Base-by-base conservation (phyloP, 768 basidiomycete species). In the Pleurotus cornucopiae region DNA sequence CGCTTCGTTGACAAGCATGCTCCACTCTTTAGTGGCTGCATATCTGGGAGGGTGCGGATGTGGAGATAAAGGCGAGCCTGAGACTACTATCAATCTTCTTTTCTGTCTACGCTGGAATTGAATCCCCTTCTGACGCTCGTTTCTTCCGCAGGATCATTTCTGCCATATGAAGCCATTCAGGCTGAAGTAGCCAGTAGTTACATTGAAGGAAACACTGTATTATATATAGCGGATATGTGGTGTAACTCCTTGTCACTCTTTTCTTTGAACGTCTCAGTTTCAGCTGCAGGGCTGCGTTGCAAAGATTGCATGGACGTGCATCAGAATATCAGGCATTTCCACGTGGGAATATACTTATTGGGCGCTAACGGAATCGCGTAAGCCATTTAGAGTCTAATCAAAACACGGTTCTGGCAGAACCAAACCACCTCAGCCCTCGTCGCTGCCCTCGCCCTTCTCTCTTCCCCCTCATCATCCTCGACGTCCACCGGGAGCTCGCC, bases 1-100 rank as follows among this genome's bases (percentile, higher is more conserved):
- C 57, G n/a, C 18, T 56, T 56, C 44, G 38, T 43, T 47, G 43
- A 45, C 61, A 60, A 62, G 61, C 61, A 58, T 62, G 60, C 62
- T 30, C 43, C 40, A 51, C 64, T 63, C 55, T 62, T 58, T 58
- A 58, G 61, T 63, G 9, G 30, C 11, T 34, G 30, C 30, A 34
- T 9, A 34, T 34, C 11, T 9, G 11, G 30, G 7, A 64, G 88
- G 90, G 78, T 83, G 85, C 73, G 85, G 61, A 73, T 90, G 90
- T 76, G 75, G 89, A 87, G 63, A 71, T 79, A 76, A 92, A 92
- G 89, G 89, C 89, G 89, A 92, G 89, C 81, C 89, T 88, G 89
- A 91, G 85, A 71, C 71, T 60, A 58, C 9, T 34, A 34, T 34
- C 9, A 11, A 2, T 34, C 11, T 34, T 34, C 30, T 34, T 34